Evolutionary conservation across 2,329 filamentous ascomycete species (phyloP), one percentile per base, ranked within the genome.

Genomic region (Colletotrichum theobromicola): DNA sequence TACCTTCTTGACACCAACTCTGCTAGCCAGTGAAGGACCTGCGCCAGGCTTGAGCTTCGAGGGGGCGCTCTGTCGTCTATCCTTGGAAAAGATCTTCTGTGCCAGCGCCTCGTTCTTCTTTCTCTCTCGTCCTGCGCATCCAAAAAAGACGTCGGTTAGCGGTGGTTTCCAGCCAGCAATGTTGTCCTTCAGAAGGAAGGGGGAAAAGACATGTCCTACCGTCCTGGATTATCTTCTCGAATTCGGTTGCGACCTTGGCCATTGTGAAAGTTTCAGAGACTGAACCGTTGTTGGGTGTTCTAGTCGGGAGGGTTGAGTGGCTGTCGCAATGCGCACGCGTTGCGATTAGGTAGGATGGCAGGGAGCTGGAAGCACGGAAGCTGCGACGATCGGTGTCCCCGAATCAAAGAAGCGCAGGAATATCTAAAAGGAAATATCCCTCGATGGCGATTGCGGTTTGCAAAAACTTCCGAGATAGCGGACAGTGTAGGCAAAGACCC

Each of bases 1-100:
- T 87, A 92, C 92, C 90, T 95, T 95, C 79, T 90, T 91, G 64
- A 95, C 88, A 50, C 94, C 94, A 73, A 94, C 92, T 82, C 94
- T 90, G 83, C 92, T 94, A 70, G 94, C 91, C 65, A 95, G 89
- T 4, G 91, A 91, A 79, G 91, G 87, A 66, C 88, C 86, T 65
- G 82, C 79, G 71, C 82, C 81, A 75, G 84, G 81, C 79, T 86
- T 90, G 72, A 86, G 81, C 73, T 83, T 88, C 57, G 84, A 83
- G 8, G 90, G 89, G 50, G 92, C 88, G 80, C 90, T 93, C 67
- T 89, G 84, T 37, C 88, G 84, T 77, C 92, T 90, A 80, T 90
- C 90, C 77, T 84, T 87, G 78, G 90, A 90, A 78, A 96, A 93
- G 80, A 96, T 94, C 80, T 90, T 88, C 79, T 93, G 89, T 35